These are phyloP conservation scores for Sicyos edulis DNA, from an alignment of 306 rosid species.

Conservation along the genomic window DNA sequence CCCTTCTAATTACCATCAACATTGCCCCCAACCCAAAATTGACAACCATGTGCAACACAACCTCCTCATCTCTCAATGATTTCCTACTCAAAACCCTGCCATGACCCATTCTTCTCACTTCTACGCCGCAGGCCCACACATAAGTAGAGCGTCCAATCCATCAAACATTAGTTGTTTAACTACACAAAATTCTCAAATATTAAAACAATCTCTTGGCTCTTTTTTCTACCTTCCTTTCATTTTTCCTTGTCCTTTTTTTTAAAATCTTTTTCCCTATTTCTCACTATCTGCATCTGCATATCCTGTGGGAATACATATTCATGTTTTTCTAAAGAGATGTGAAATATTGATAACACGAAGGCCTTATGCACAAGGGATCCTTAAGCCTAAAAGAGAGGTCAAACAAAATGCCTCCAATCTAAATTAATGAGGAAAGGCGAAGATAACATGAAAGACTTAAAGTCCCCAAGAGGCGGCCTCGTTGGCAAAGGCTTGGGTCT, in stretches of 20 bases:
- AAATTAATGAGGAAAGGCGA: background rate
- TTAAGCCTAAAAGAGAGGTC: background rate
- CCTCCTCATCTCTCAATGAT: background rate
- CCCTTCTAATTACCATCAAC: background rate
- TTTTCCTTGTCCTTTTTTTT: background rate
- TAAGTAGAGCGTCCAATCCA: background rate
- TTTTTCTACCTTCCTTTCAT: background rate
- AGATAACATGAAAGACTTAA: background rate
- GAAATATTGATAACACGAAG: background rate
- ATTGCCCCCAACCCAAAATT: background rate
- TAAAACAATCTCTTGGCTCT: background rate
- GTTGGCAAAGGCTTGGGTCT: too few species aligned
- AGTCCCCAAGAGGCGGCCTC: too few species aligned
- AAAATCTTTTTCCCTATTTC: background rate
- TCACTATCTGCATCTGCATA: background rate
- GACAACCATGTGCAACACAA: background rate
- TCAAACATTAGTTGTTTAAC: background rate
- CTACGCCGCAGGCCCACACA: background rate
- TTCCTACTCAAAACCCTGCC: background rate
- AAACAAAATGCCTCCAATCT: background rate
- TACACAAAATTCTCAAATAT: background rate
- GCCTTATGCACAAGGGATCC: slow-evolving; percentile 3
- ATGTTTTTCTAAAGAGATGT: background rate
- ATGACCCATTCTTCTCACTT: background rate
- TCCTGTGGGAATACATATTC: background rate